phyloP scores from a whole-genome alignment of 169 alveolate genomes.

The Eimeria maxima region DNA sequence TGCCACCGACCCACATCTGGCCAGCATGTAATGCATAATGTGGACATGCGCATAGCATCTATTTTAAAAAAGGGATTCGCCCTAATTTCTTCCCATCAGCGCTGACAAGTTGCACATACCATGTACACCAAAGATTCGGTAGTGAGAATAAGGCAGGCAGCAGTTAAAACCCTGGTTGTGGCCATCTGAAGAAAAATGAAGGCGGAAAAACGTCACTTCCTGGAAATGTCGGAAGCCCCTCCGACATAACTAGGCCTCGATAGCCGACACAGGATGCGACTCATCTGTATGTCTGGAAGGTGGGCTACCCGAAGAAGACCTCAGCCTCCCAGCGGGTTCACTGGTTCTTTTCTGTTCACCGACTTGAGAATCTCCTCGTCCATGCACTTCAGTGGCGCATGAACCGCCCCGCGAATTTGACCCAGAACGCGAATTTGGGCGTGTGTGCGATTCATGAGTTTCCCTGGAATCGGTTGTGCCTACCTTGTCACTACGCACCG shows the following conservation, averaged over 20 bases:
- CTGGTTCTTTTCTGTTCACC: constrained; percentile 29
- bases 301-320: constrained; percentile 36
- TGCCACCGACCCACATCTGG: constrained; percentile 29
- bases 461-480: constrained; percentile 50
- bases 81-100: neutral
- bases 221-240: neutral
- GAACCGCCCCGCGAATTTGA: constrained; percentile 19
- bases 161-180: constrained; percentile 44
- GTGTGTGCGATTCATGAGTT: constrained; percentile 50
- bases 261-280: constrained; percentile 15
- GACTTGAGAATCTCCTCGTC: neutral
- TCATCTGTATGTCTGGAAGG: neutral
- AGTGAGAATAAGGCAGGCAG: neutral
- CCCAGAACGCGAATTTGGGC: constrained; percentile 47
- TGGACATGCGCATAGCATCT: neutral
- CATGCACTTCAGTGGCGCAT: neutral
- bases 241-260: constrained; percentile 16
- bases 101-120: neutral
- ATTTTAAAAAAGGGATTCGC: neutral
- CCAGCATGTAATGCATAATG: neutral
- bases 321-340: constrained; percentile 30
- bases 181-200: neutral
- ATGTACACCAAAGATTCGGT: neutral
- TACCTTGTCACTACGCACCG: constrained; percentile 59
- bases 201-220: constrained; percentile 26